Evolutionary conservation across 192 early-diverging fungal genomes (phyloP).

Genomic region (Backusella psychrophila): DNA sequence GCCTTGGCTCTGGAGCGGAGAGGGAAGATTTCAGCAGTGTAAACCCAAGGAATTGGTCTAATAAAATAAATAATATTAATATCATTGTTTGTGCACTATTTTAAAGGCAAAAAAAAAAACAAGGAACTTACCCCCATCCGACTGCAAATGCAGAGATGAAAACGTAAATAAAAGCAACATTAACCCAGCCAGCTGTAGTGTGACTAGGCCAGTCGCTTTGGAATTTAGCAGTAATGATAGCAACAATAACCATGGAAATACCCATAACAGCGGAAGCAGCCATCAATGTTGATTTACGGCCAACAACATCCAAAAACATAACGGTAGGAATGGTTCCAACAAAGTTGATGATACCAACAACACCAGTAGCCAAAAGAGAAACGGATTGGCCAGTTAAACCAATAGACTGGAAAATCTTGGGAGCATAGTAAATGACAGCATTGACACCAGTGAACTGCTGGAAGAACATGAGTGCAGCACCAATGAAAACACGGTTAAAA

Average conservation of each 20-base stretch:
- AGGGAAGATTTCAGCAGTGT: constrained; percentile 70
- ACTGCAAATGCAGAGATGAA: constrained; percentile 72
- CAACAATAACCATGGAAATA: constrained; percentile 33
- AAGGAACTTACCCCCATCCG: background rate
- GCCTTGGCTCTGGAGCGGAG: constrained; percentile 75
- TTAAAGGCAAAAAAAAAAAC: background rate
- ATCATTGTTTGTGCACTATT: background rate
- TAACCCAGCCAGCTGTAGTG: constrained; percentile 21
- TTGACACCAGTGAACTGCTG: constrained; percentile 81
- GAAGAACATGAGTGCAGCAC: constrained; percentile 55
- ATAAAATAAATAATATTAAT: constrained; percentile 22
- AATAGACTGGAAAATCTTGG: constrained; percentile 58
- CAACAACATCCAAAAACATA: constrained; percentile 65
- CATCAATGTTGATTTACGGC: constrained; percentile 64
- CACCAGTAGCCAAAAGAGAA: constrained; percentile 54
- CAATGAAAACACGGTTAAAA: constrained; percentile 52
- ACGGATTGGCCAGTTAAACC: constrained; percentile 46
- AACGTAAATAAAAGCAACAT: constrained; percentile 65
- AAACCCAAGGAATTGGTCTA: constrained; percentile 70
- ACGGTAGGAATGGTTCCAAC: constrained; percentile 73
- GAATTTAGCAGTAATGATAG: constrained; percentile 41
- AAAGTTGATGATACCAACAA: constrained; percentile 74
- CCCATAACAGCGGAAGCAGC: constrained; percentile 49
- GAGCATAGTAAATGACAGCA: constrained; percentile 70
- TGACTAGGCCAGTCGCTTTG: constrained; percentile 31